phyloP scores from a whole-genome alignment of 305 asterid species.

The Solanum hybrid region DNA sequence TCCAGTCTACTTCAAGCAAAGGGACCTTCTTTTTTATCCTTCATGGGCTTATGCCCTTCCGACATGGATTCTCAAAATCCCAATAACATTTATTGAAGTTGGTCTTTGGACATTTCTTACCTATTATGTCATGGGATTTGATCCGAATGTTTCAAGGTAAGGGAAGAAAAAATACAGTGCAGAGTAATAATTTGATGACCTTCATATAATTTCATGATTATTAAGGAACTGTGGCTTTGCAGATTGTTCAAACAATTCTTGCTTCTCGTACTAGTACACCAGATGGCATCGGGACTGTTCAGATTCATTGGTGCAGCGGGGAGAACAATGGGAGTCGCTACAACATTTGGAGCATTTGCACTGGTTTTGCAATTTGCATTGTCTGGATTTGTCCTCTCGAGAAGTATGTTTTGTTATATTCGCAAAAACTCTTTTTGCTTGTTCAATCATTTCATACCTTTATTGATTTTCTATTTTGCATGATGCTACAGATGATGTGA shows the following conservation, averaged over 20 bases:
- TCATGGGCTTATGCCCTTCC: slow-evolving; percentile 11
- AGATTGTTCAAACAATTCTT: slow-evolving; percentile 51
- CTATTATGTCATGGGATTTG: slow-evolving; percentile 10
- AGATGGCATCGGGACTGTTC: slow-evolving; percentile 42
- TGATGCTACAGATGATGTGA: neutral
- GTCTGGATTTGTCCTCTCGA: slow-evolving; percentile 55
- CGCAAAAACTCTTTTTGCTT: neutral
- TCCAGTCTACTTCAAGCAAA: slow-evolving; percentile 10
- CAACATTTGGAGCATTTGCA: slow-evolving; percentile 63
- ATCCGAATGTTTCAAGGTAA: slow-evolving; percentile 5
- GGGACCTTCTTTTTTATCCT: slow-evolving; percentile 10
- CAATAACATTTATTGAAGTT: neutral
- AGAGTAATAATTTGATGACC: neutral
- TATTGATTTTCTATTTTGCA: neutral
- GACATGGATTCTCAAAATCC: slow-evolving; percentile 7
- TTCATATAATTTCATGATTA: neutral
- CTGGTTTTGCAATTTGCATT: slow-evolving; percentile 45
- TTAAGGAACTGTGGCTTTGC: neutral
- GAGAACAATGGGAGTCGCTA: slow-evolving; percentile 53
- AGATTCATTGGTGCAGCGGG: slow-evolving; percentile 55
- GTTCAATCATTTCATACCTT: neutral
- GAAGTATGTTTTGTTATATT: slow-evolving; percentile 22
- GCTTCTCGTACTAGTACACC: slow-evolving; percentile 33
- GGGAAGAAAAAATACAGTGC: neutral
- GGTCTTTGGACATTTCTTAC: slow-evolving; percentile 1